Percentiles rank a stretch among this genome's conserved stretches.
Conservation (phyloP, 306 rosid species). For the Quercus engelmannii region DNA sequence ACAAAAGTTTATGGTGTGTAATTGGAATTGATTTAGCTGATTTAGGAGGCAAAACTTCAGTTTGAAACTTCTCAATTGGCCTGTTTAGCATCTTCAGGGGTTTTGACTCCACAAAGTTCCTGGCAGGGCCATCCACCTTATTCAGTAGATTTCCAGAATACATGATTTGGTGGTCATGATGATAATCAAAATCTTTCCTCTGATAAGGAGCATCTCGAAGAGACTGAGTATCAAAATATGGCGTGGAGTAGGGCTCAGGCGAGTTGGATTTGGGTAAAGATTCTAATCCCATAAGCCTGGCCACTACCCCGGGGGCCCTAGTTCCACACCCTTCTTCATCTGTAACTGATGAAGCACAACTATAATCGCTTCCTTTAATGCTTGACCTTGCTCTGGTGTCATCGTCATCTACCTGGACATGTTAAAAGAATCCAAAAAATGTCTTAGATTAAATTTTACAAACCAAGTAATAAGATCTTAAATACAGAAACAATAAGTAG, state of each 20-base stretch:
- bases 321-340: conserved; percentile 72
- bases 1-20: conserved; percentile 89
- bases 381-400: conserved; percentile 45
- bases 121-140: conserved; percentile 39
- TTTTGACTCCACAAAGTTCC: conserved; percentile 49
- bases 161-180: conserved; percentile 44
- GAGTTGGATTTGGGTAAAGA: conserved; percentile 64
- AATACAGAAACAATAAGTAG: conserved; percentile 8
- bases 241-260: conserved; percentile 58
- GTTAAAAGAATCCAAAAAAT: not conserved
- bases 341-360: conserved; percentile 88
- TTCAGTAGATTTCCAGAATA: conserved; percentile 57
- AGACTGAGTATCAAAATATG: conserved; percentile 68
- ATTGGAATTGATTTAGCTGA: conserved; percentile 86
- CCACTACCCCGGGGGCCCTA: conserved; percentile 78
- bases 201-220: conserved; percentile 51
- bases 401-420: conserved; percentile 58
- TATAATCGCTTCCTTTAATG: conserved; percentile 61
- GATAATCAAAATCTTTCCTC: conserved; percentile 45
- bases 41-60: conserved; percentile 89
- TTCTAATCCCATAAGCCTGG: conserved; percentile 95
- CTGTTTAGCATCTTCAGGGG: conserved; percentile 49
- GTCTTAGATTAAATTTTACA: conserved; percentile 2
- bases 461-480: conserved; percentile 11
- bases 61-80: conserved; percentile 91